phyloP scores from a whole-genome alignment of 2,329 filamentous ascomycete genomes.

The Chrysosporium queenslandicum region DNA sequence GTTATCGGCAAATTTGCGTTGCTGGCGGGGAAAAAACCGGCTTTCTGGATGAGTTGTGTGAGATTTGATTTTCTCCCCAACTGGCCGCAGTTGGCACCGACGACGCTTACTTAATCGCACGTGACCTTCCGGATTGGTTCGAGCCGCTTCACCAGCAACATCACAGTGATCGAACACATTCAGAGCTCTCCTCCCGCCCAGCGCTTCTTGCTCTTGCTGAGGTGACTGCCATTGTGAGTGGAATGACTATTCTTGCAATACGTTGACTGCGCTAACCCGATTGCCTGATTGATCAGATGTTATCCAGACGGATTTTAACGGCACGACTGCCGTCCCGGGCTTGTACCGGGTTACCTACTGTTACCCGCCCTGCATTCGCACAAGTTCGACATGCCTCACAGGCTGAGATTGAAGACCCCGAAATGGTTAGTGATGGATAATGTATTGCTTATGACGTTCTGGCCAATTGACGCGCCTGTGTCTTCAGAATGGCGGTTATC shows the following conservation, averaged over 20 bases:
- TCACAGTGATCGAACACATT: background rate
- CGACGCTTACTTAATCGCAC: constrained; percentile 24
- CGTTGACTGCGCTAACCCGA: constrained; percentile 20
- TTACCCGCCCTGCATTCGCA: constrained; percentile 33
- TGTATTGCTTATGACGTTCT: too few species aligned
- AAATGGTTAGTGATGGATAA: constrained; percentile 30
- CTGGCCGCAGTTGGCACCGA: constrained; percentile 21
- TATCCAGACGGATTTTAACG: constrained; percentile 37
- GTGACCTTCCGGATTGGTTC: constrained; percentile 6
- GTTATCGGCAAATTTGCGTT: constrained; percentile 35
- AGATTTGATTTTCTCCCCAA: constrained; percentile 31
- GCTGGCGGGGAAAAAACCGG: constrained; percentile 29
- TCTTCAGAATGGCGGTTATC: constrained; percentile 39
- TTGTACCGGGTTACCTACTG: constrained; percentile 23
- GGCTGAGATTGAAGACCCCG: constrained; percentile 34
- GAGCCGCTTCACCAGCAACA: background rate
- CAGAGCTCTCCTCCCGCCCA: background rate
- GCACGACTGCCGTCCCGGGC: constrained; percentile 32
- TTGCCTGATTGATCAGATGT: constrained; percentile 28
- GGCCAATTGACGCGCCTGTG: constrained; percentile 13
- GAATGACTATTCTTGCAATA: background rate
- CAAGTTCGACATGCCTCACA: constrained; percentile 32
- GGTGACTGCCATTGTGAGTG: constrained; percentile 10
- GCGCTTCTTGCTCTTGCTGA: background rate
- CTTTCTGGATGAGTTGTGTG: constrained; percentile 27